Conservation (phyloP, 371 early-diverging fungal species). For the Saksenaea vasiformis region DNA sequence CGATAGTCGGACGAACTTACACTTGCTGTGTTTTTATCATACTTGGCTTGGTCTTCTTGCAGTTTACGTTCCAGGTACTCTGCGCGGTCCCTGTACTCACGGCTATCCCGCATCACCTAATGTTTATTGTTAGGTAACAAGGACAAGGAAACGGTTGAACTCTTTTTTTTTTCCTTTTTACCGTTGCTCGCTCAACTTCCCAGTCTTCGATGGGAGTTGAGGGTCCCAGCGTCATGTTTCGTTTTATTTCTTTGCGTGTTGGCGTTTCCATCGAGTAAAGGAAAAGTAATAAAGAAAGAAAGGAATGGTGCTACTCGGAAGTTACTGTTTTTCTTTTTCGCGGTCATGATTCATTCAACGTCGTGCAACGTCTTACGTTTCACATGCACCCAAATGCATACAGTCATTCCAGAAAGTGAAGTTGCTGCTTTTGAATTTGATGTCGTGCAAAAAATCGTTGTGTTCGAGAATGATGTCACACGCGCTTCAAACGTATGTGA, state of each 20-base stretch:
- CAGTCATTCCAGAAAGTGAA: too few species aligned
- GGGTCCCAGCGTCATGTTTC: conserved; percentile 32
- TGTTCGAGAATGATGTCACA: too few species aligned
- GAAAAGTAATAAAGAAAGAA: not conserved
- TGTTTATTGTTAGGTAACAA: conserved; percentile 2
- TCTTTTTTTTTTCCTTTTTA: conserved; percentile 6
- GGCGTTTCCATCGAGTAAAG: conserved; percentile 9
- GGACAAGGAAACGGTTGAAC: not conserved
- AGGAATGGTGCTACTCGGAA: not conserved
- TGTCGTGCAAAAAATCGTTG: too few species aligned
- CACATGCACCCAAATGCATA: not conserved
- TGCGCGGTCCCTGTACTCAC: conserved; percentile 27
- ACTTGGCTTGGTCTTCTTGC: conserved; percentile 23
- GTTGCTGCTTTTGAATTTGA: too few species aligned
- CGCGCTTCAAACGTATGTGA: too few species aligned
- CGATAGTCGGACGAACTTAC: conserved; percentile 12
- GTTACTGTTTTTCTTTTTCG: not conserved
- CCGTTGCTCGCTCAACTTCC: conserved; percentile 41
- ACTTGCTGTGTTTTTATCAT: conserved; percentile 32
- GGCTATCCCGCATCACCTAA: conserved; percentile 24
- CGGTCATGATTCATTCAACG: not conserved
- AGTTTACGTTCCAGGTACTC: conserved; percentile 26
- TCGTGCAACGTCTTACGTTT: conserved; percentile 1
- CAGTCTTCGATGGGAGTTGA: conserved; percentile 35
- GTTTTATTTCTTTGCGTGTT: conserved; percentile 11